Conservation (phyloP, 2,329 filamentous ascomycete genomes). For the Verticillium nonalfalfae region DNA sequence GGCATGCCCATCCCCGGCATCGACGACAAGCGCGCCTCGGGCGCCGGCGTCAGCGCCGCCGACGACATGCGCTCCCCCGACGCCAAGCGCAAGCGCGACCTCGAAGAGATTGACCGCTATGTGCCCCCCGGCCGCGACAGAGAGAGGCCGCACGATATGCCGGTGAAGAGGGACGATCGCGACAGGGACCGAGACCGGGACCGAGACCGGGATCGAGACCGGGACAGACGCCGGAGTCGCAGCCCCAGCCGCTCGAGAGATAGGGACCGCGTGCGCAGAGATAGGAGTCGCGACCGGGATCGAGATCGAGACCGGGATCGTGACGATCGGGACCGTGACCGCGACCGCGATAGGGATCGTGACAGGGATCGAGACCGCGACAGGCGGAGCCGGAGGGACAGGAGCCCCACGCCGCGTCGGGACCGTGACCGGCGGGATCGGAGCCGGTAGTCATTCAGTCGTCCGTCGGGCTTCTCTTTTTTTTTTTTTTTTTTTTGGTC, state of each 20-base stretch:
- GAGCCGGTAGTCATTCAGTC: background rate
- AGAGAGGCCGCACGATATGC: slow-evolving; percentile 15
- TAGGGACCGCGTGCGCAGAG: slow-evolving; percentile 23
- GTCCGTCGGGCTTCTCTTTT: background rate
- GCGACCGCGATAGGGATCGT: slow-evolving; percentile 24
- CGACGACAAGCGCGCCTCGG: slow-evolving; percentile 42
- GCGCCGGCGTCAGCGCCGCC: slow-evolving; percentile 12
- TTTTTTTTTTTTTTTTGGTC: no score
- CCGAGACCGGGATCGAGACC: slow-evolving; percentile 23
- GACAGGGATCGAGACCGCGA: slow-evolving; percentile 25
- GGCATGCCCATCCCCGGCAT: slow-evolving; percentile 51
- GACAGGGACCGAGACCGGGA: slow-evolving; percentile 24
- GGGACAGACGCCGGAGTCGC: slow-evolving; percentile 21
- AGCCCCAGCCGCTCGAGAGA: slow-evolving; percentile 17
- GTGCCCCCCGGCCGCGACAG: slow-evolving; percentile 34
- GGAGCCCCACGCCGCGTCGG: slow-evolving; percentile 4
- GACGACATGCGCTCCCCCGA: slow-evolving; percentile 28
- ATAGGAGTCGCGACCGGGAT: slow-evolving; percentile 22
- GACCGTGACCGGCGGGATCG: slow-evolving; percentile 3
- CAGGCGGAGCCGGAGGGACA: slow-evolving; percentile 13
- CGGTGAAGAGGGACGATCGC: slow-evolving; percentile 21
- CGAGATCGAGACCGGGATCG: slow-evolving; percentile 17
- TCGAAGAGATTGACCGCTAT: slow-evolving; percentile 32
- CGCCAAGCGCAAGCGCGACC: slow-evolving; percentile 28
- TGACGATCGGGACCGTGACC: slow-evolving; percentile 14